Evolutionary conservation across 2,329 filamentous ascomycete species (phyloP).

Genomic region (Bipolaris bicolor): DNA sequence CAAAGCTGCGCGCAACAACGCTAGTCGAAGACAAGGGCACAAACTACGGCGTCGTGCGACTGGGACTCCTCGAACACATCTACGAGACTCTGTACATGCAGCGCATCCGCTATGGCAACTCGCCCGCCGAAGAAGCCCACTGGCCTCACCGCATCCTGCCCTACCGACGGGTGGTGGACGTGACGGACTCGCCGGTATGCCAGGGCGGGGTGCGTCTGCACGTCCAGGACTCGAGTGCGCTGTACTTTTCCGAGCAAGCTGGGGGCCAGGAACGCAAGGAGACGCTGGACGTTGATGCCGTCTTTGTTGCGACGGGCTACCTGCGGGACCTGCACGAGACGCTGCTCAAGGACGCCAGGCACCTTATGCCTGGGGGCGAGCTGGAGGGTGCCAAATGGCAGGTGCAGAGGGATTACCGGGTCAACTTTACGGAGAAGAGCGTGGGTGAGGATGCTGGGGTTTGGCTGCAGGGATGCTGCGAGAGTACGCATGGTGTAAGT

Average conservation of each 20-base stretch:
- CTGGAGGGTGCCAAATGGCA: constrained; percentile 60
- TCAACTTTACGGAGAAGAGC: constrained; percentile 71
- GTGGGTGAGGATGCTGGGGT: constrained; percentile 78
- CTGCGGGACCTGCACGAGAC: constrained; percentile 76
- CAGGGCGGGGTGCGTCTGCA: constrained; percentile 49
- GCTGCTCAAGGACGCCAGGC: constrained; percentile 70
- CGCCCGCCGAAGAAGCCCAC: constrained; percentile 63
- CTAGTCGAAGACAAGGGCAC: constrained; percentile 78
- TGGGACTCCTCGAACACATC: constrained; percentile 87
- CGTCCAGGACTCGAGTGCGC: constrained; percentile 59
- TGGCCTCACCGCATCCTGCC: constrained; percentile 86
- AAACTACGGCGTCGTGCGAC: constrained; percentile 92
- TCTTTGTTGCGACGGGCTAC: constrained; percentile 91
- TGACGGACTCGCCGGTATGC: constrained; percentile 57
- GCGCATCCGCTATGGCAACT: constrained; percentile 67
- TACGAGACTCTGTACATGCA: constrained; percentile 91
- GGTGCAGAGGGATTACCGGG: constrained; percentile 78
- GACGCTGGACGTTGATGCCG: constrained; percentile 74
- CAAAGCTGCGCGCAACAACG: constrained; percentile 64
- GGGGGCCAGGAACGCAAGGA: constrained; percentile 59
- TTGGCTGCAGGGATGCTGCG: constrained; percentile 94
- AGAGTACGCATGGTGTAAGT: constrained; percentile 88
- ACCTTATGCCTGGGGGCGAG: constrained; percentile 65
- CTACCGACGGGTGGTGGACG: constrained; percentile 68
- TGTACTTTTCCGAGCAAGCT: constrained; percentile 39